Percentiles rank a stretch among this genome's conserved stretches.
Conservation (phyloP, 176 grass and related monocot species). For the Zoysia japonica region DNA sequence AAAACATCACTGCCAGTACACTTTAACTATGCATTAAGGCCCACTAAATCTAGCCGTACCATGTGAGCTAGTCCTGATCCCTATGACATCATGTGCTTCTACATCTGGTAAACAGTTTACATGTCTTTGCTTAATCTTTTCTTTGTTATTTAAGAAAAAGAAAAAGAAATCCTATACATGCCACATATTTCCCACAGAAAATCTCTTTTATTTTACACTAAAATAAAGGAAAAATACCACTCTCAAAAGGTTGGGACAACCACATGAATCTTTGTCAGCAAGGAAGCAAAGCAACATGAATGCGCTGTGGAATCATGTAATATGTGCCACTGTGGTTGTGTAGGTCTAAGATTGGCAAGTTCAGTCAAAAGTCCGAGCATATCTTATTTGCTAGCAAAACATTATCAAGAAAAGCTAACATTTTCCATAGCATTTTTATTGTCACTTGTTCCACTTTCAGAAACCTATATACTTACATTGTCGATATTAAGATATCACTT, state of each 20-base stretch:
- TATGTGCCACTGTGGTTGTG: neutral
- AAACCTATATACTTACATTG: neutral
- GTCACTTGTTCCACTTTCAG: no score
- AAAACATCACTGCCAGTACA: constrained; percentile 3
- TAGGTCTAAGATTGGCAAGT: neutral
- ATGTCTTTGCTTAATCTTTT: constrained; percentile 2
- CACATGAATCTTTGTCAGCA: neutral
- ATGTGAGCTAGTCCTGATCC: constrained; percentile 42
- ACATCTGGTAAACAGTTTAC: constrained; percentile 30
- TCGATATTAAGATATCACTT: neutral
- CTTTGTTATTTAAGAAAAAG: neutral
- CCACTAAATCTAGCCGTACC: constrained; percentile 43
- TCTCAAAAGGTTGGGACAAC: neutral
- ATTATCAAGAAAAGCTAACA: neutral
- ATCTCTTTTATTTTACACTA: neutral
- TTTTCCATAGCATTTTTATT: neutral
- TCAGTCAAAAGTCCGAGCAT: neutral
- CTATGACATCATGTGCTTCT: constrained; percentile 43
- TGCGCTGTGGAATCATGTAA: neutral
- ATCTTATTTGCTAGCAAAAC: neutral
- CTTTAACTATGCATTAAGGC: constrained; percentile 44
- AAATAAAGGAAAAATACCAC: neutral
- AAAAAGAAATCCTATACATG: neutral
- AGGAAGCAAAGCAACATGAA: neutral
- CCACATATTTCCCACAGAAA: neutral